Conservation (phyloP, 805 yeast species). For the Spathaspora girioi region DNA sequence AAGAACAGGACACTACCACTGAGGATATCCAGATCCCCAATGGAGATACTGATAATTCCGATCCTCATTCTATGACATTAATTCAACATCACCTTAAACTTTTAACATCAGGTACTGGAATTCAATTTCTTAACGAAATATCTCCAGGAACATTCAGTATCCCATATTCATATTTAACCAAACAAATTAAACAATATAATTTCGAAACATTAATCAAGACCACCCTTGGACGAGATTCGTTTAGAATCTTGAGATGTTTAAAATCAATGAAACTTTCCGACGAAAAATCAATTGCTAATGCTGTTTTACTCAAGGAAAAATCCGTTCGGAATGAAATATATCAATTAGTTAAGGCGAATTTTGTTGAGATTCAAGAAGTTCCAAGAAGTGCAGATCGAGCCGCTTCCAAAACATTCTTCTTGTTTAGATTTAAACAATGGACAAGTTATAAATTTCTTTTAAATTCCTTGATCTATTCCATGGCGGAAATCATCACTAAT, state of each 20-base stretch:
- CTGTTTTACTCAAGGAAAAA: constrained; percentile 73
- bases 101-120: constrained; percentile 45
- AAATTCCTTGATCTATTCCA: constrained; percentile 46
- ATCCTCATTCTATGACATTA: constrained; percentile 26
- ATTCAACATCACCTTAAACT: constrained; percentile 69
- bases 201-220: constrained; percentile 57
- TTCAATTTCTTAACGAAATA: constrained; percentile 61
- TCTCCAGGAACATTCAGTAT: constrained; percentile 55
- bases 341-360: constrained; percentile 61
- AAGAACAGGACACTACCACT: too few species aligned
- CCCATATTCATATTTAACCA: constrained; percentile 54
- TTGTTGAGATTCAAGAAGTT: constrained; percentile 86
- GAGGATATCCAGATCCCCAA: constrained; percentile 7
- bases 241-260: constrained; percentile 75
- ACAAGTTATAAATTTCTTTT: constrained; percentile 31
- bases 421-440: constrained; percentile 62
- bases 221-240: constrained; percentile 62
- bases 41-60: constrained; percentile 10
- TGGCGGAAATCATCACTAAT: constrained; percentile 48
- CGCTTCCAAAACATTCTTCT: constrained; percentile 80
- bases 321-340: constrained; percentile 71
- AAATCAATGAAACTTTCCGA: constrained; percentile 69
- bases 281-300: constrained; percentile 75
- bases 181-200: constrained; percentile 43
- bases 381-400: constrained; percentile 91